A percentile compares a stretch with the other conserved stretches of the same genome.
Conservation (phyloP, 1,284 basidiomycete species). For the Thelephora terrestris region DNA sequence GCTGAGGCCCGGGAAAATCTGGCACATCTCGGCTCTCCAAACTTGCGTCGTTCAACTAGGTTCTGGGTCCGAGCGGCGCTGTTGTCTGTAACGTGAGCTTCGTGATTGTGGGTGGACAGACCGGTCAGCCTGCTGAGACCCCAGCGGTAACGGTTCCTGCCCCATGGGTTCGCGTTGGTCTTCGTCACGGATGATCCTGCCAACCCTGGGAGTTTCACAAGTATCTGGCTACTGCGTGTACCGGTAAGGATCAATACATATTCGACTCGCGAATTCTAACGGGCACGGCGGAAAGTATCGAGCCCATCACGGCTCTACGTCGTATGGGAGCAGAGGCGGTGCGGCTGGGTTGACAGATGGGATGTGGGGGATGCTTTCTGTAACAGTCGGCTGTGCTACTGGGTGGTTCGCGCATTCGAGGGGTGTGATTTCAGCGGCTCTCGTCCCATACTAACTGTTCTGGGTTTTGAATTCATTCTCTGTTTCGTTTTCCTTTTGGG, state of each 20-base stretch:
- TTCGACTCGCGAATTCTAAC: constrained; percentile 30
- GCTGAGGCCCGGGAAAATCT: constrained; percentile 23
- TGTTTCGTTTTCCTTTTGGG: no score
- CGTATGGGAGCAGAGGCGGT: constrained; percentile 13
- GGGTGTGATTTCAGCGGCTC: no score
- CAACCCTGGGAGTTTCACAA: constrained; percentile 33
- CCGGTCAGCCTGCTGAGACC: constrained; percentile 24
- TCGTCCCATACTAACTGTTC: no score
- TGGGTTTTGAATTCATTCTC: no score
- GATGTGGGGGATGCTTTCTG: no score
- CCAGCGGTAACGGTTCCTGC: constrained; percentile 50
- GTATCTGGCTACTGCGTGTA: constrained; percentile 41
- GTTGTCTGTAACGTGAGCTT: constrained; percentile 22
- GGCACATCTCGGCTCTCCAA: constrained; percentile 21
- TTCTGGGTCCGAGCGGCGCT: constrained; percentile 23
- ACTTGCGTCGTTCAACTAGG: constrained; percentile 26
- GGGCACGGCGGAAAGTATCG: constrained; percentile 20
- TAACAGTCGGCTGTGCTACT: no score
- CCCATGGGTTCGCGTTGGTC: constrained; percentile 62
- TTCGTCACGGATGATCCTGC: constrained; percentile 47
- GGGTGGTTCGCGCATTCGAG: no score
- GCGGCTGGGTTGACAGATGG: neutral
- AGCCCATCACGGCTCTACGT: constrained; percentile 18
- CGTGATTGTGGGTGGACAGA: constrained; percentile 21
- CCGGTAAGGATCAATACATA: constrained; percentile 16